phyloP scores from a whole-genome alignment of 2,329 filamentous ascomycete species.

The Cladosporium sp. region DNA sequence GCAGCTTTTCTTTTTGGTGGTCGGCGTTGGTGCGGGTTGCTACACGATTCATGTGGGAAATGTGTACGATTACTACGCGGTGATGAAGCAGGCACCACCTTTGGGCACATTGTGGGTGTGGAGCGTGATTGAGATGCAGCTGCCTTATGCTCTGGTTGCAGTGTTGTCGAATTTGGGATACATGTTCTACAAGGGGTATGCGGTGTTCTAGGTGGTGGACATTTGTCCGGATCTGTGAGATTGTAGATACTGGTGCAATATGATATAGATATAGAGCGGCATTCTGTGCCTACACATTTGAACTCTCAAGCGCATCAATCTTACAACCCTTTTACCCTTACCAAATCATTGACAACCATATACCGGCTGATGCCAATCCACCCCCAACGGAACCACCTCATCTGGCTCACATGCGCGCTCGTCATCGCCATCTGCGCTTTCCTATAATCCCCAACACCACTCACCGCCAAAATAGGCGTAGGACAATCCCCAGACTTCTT shows the following conservation, averaged over 20 bases:
- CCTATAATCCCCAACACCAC: slow-evolving; percentile 62
- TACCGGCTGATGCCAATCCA: slow-evolving; percentile 92
- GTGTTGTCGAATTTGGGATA: slow-evolving; percentile 10
- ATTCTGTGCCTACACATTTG: not conserved
- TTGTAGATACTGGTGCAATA: not conserved
- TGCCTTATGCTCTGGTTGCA: slow-evolving; percentile 16
- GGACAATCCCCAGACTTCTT: slow-evolving; percentile 58
- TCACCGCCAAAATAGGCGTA: slow-evolving; percentile 69
- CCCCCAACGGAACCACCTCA: slow-evolving; percentile 97
- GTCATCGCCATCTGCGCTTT: slow-evolving; percentile 86
- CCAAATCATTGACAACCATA: slow-evolving; percentile 92
- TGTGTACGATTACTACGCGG: slow-evolving; percentile 74
- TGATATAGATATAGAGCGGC: not conserved
- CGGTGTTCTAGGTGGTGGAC: not conserved
- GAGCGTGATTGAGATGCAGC: slow-evolving; percentile 77
- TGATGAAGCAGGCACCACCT: slow-evolving; percentile 91
- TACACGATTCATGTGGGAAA: slow-evolving; percentile 84
- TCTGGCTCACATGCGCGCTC: slow-evolving; percentile 86
- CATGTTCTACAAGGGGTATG: slow-evolving; percentile 20
- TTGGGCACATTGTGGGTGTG: slow-evolving; percentile 91
- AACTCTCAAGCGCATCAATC: not conserved
- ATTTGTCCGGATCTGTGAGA: not conserved
- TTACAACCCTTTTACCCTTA: slow-evolving; percentile 53
- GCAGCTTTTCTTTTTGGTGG: slow-evolving; percentile 62
- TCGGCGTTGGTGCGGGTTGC: slow-evolving; percentile 66